Conservation (phyloP, 139 green algal genomes). For the Chlorella sp. region DNA sequence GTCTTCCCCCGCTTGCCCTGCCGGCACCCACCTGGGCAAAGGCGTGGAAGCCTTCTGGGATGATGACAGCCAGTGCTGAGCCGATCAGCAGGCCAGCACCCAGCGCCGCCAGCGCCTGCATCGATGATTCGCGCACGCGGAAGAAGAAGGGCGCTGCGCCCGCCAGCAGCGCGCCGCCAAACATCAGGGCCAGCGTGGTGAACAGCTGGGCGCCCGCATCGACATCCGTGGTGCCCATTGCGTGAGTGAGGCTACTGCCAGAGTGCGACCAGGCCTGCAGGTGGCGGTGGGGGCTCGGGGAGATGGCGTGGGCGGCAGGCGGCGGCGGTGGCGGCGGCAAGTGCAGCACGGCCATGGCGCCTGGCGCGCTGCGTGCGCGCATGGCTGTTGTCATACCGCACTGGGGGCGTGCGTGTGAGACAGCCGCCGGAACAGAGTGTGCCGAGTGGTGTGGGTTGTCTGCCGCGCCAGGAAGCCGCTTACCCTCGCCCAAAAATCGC, state of each 20-base stretch:
- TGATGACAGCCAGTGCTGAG: conserved; percentile 54
- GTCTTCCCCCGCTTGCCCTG: background rate
- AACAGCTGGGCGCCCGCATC: background rate
- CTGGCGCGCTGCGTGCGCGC: background rate
- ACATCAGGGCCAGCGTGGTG: conserved; percentile 49
- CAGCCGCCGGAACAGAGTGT: too few relatives aligned
- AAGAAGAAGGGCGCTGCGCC: conserved; percentile 44
- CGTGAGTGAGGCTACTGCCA: too few relatives aligned
- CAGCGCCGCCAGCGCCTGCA: conserved; percentile 39
- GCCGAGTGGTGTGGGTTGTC: too few relatives aligned
- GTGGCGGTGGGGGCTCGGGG: too few relatives aligned
- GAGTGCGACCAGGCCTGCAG: too few relatives aligned
- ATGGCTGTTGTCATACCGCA: too few relatives aligned
- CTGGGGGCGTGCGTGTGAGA: too few relatives aligned
- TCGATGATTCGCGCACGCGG: conserved; percentile 35
- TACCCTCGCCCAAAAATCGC: too few relatives aligned
- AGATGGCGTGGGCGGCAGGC: background rate
- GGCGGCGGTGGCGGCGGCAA: background rate
- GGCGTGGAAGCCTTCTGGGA: conserved; percentile 64
- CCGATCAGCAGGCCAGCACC: conserved; percentile 62
- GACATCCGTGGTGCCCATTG: background rate
- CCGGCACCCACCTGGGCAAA: conserved; percentile 28
- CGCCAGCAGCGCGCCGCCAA: conserved; percentile 37
- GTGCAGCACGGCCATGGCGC: too few relatives aligned
- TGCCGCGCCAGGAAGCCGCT: too few relatives aligned